These are phyloP conservation scores for Ganoderma sinense DNA, from an alignment of 1,284 basidiomycete species.

Conservation along the genomic window DNA sequence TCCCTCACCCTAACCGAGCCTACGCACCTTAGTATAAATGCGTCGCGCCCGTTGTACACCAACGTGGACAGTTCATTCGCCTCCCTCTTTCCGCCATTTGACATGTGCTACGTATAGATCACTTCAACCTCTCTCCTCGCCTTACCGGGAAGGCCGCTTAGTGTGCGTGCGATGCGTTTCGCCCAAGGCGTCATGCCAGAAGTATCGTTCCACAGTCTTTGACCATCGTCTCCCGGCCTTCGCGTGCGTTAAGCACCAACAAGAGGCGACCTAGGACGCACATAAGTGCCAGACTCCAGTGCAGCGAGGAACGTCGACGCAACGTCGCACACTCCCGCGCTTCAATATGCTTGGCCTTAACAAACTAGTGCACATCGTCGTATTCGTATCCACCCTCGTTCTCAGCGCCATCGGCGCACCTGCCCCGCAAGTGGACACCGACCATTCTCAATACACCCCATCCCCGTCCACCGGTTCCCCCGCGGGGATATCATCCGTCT, in stretches of 20 bases:
- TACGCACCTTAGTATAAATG: not conserved
- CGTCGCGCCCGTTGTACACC: not conserved
- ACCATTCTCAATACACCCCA: not conserved
- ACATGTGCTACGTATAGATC: not conserved
- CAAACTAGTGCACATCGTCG: not conserved
- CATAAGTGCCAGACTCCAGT: not conserved
- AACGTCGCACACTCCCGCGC: not conserved
- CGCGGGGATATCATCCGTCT: not conserved
- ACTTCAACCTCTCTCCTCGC: not conserved
- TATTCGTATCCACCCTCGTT: not conserved
- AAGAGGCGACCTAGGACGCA: not conserved
- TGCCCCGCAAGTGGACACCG: not conserved
- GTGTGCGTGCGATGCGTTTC: not conserved
- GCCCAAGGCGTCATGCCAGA: not conserved
- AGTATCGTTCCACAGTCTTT: not conserved
- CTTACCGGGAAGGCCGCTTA: not conserved
- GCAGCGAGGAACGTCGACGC: too few relatives aligned
- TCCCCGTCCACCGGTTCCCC: too few relatives aligned
- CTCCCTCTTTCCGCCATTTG: not conserved
- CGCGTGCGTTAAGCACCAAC: not conserved
- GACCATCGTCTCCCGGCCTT: not conserved
- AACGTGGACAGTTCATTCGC: not conserved
- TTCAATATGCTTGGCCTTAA: conserved; percentile 14
- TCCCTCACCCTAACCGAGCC: not conserved
- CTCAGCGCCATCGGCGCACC: not conserved